These are phyloP conservation scores for Fusarium sarcochroum DNA, from an alignment of 2,329 filamentous ascomycete genomes.

Conservation along the genomic window DNA sequence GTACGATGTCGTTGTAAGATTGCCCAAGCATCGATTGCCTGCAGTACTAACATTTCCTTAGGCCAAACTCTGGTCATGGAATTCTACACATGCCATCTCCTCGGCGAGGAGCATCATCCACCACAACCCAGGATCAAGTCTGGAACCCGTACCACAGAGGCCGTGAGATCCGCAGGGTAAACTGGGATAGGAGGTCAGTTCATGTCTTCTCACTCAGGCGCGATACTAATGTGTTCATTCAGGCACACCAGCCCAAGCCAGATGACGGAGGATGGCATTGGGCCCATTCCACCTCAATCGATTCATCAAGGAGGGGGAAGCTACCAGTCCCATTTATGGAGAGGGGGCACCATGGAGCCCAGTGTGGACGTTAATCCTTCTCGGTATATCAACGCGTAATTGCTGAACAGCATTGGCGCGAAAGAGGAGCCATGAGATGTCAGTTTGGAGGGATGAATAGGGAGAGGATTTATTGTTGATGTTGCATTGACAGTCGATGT, in stretches of 20 bases:
- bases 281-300: constrained; percentile 24
- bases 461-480: not conserved
- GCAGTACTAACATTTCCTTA: constrained; percentile 4
- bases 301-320: constrained; percentile 36
- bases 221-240: not conserved
- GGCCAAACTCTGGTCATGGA: not conserved
- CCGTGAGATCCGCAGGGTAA: constrained; percentile 20
- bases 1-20: constrained; percentile 5
- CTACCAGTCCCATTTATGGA: constrained; percentile 22
- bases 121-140: not conserved
- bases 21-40: not conserved
- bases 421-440: not conserved
- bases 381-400: not conserved
- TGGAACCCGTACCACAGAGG: constrained; percentile 17
- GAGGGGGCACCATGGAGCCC: constrained; percentile 11
- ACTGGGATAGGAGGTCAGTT: constrained; percentile 27
- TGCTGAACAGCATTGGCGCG: not conserved
- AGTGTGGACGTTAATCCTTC: not conserved
- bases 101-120: not conserved
- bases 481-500: not conserved
- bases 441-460: not conserved
- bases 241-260: constrained; percentile 14
- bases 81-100: not conserved
- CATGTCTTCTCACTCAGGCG: not conserved
- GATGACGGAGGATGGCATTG: constrained; percentile 3